These are phyloP conservation scores for Yarrowia porcina DNA, from an alignment of 805 yeast genomes.

Conservation along the genomic window DNA sequence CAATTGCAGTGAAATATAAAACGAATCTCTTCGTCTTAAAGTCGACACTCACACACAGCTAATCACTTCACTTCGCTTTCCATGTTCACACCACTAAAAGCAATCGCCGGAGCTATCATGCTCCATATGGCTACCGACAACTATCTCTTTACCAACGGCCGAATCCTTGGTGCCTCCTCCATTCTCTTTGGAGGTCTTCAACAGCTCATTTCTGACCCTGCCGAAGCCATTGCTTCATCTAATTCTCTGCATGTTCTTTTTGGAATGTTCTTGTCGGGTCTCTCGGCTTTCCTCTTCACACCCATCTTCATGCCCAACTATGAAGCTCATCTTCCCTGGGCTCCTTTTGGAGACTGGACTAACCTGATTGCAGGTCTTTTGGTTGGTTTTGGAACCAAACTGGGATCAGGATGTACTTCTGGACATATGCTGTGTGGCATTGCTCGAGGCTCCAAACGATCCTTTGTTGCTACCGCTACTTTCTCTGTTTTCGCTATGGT, in stretches of 20 bases:
- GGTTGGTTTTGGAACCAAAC: conserved; percentile 49
- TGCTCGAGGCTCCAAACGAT: conserved; percentile 46
- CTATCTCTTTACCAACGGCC: conserved; percentile 43
- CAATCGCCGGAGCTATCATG: conserved; percentile 47
- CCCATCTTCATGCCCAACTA: conserved; percentile 39
- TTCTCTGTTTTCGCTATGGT: conserved; percentile 42
- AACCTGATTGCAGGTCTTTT: conserved; percentile 41
- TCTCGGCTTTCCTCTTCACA: conserved; percentile 30
- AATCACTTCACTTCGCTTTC: too few relatives aligned
- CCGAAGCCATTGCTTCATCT: conserved; percentile 29
- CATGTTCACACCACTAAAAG: conserved; percentile 48
- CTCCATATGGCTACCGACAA: conserved; percentile 48
- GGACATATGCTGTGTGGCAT: conserved; percentile 54
- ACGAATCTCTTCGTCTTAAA: too few relatives aligned
- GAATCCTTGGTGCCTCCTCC: conserved; percentile 49
- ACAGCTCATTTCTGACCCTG: conserved; percentile 36
- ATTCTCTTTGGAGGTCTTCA: conserved; percentile 33
- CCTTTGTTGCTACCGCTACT: conserved; percentile 45
- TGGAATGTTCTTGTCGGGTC: conserved; percentile 41
- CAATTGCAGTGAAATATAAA: not conserved
- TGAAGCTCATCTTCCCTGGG: conserved; percentile 4
- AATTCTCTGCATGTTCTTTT: conserved; percentile 35
- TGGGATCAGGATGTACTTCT: conserved; percentile 53
- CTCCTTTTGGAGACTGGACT: conserved; percentile 28
- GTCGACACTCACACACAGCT: too few relatives aligned